Conservation (phyloP, 352 stramenopile genomes). For the Phytophthora sp. region DNA sequence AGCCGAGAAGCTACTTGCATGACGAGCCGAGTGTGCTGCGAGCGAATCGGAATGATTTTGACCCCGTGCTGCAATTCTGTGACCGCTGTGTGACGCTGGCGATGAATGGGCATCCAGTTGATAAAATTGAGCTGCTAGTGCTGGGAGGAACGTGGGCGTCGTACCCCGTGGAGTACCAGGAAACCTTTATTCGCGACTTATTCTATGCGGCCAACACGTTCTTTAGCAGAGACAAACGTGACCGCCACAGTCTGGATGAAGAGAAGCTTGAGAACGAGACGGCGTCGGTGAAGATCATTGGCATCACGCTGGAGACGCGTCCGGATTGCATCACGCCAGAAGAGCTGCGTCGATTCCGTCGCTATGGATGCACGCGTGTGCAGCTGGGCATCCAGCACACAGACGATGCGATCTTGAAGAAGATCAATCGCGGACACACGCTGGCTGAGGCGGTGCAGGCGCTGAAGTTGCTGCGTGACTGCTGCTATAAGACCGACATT, state of each 20-base stretch:
- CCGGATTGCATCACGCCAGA: slow-evolving; percentile 92
- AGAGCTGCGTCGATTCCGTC: slow-evolving; percentile 83
- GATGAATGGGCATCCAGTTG: slow-evolving; percentile 92
- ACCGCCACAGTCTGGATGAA: slow-evolving; percentile 77
- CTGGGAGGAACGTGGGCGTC: slow-evolving; percentile 93
- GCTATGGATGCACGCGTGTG: slow-evolving; percentile 88
- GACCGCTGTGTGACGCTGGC: slow-evolving; percentile 90
- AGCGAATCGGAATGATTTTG: slow-evolving; percentile 93
- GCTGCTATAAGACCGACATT: slow-evolving; percentile 94
- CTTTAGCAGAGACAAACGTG: slow-evolving; percentile 74
- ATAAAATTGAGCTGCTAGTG: slow-evolving; percentile 94
- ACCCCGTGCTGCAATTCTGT: slow-evolving; percentile 92
- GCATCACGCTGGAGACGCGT: slow-evolving; percentile 90
- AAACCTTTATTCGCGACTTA: slow-evolving; percentile 91
- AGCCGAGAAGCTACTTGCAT: slow-evolving; percentile 93
- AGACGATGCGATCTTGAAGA: slow-evolving; percentile 89
- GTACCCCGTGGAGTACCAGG: slow-evolving; percentile 92
- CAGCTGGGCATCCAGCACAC: slow-evolving; percentile 94
- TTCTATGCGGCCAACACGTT: slow-evolving; percentile 95
- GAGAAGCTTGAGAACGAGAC: slow-evolving; percentile 91
- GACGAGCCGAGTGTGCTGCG: slow-evolving; percentile 92
- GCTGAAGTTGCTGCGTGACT: slow-evolving; percentile 89
- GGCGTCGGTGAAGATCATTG: slow-evolving; percentile 88
- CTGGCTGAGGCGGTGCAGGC: slow-evolving; percentile 74
- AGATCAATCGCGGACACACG: slow-evolving; percentile 92